Conservation (phyloP, 805 yeast species). For the Danielia reshetovae region DNA sequence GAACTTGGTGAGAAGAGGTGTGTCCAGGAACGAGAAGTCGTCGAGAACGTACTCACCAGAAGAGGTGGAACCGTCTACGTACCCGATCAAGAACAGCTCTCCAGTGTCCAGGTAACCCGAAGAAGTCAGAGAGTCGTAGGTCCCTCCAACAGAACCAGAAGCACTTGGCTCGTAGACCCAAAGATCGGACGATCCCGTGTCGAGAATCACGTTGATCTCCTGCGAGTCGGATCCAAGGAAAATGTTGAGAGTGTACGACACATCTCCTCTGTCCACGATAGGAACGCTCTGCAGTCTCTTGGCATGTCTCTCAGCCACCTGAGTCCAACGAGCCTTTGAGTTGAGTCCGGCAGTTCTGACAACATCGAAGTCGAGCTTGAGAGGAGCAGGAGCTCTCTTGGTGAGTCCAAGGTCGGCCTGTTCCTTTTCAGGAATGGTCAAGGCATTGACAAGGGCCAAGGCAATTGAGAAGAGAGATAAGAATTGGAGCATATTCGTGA, state of each 20-base stretch:
- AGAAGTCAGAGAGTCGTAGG: conserved; percentile 2
- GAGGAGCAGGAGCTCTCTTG: conserved; percentile 4
- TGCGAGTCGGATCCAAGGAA: conserved; percentile 13
- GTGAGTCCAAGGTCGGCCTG: background rate
- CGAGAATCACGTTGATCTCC: conserved; percentile 28
- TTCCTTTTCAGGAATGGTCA: background rate
- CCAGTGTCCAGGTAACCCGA: conserved; percentile 6
- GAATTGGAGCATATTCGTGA: conserved; percentile 1
- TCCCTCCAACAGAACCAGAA: background rate
- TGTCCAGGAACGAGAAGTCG: conserved; percentile 2
- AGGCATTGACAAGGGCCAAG: background rate
- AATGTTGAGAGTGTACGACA: conserved; percentile 8
- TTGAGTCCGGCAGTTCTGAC: conserved; percentile 1
- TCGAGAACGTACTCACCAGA: conserved; percentile 10
- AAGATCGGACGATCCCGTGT: conserved; percentile 41
- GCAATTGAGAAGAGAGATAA: background rate
- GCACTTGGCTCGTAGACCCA: conserved; percentile 24
- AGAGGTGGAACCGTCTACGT: conserved; percentile 6
- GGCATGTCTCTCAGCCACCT: background rate
- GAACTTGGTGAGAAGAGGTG: conserved; percentile 5
- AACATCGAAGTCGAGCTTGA: conserved; percentile 12
- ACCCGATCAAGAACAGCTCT: conserved; percentile 5
- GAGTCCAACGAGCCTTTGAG: conserved; percentile 4
- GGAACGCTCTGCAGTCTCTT: background rate
- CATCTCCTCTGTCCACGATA: background rate